Evolutionary conservation across 106 monocot species (phyloP).

Genomic region (Allium sativum): DNA sequence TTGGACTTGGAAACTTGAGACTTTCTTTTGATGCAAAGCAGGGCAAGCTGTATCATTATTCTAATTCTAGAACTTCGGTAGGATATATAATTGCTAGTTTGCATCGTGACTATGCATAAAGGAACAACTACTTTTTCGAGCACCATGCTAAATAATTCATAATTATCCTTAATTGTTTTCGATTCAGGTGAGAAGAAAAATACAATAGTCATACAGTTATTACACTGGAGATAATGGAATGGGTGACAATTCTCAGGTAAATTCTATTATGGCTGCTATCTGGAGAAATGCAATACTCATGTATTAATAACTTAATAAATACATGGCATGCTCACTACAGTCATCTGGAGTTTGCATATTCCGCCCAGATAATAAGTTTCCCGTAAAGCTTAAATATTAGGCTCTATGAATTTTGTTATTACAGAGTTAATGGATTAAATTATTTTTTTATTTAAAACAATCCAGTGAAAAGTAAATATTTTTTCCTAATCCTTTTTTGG

Average conservation of each 20-base stretch:
- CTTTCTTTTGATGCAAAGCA: conserved; percentile 47
- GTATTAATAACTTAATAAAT: too few relatives aligned
- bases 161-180: conserved; percentile 1
- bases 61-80: conserved; percentile 58
- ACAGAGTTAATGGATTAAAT: neutral
- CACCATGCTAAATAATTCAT: conserved; percentile 2
- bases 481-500: too few relatives aligned
- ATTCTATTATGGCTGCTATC: too few relatives aligned
- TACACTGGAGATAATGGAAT: conserved; percentile 64
- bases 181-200: conserved; percentile 42
- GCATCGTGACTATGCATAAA: neutral
- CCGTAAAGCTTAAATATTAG: conserved; percentile 41
- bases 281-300: too few relatives aligned
- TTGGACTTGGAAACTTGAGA: conserved; percentile 72
- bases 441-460: neutral
- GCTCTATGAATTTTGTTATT: conserved; percentile 4
- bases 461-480: too few relatives aligned
- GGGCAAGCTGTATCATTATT: conserved; percentile 46
- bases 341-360: conserved; percentile 98
- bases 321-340: conserved; percentile 26
- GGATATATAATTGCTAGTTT: conserved; percentile 3
- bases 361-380: conserved; percentile 66
- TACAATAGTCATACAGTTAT: conserved; percentile 65
- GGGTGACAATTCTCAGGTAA: conserved; percentile 67
- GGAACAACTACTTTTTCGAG: neutral